A percentile compares a stretch with the other conserved stretches of the same genome.
phyloP scores from a whole-genome alignment of 2,329 filamentous ascomycete species.

The Aureobasidium sp. region DNA sequence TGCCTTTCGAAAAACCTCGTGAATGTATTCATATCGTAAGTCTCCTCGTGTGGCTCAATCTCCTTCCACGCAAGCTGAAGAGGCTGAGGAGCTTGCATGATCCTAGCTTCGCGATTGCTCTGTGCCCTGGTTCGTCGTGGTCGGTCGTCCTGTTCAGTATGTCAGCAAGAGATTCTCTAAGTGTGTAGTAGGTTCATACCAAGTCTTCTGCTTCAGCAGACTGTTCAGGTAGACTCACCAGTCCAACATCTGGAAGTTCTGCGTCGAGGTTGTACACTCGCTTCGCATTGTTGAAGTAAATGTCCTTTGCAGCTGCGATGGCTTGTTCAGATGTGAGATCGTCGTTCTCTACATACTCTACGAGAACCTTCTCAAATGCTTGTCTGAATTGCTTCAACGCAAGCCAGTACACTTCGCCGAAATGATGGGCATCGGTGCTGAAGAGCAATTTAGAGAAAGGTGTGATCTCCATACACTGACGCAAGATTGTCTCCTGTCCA shows the following conservation, averaged over 20 bases:
- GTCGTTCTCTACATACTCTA: conserved; percentile 55
- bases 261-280: conserved; percentile 54
- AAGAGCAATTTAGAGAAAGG: conserved; percentile 69
- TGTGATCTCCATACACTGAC: conserved; percentile 65
- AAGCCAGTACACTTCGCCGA: conserved; percentile 68
- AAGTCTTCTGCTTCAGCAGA: background rate
- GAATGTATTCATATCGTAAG: background rate
- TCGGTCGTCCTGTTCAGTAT: background rate
- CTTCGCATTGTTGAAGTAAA: conserved; percentile 72
- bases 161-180: background rate
- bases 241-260: conserved; percentile 28
- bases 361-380: conserved; percentile 58
- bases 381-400: conserved; percentile 64
- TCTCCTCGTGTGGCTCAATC: background rate
- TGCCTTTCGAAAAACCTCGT: conserved; percentile 41
- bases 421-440: conserved; percentile 72
- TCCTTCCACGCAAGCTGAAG: background rate
- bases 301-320: conserved; percentile 52
- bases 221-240: background rate
- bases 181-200: background rate
- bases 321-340: conserved; percentile 56
- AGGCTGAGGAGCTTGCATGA: background rate
- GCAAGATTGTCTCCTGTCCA: conserved; percentile 62
- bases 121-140: background rate
- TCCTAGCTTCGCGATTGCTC: conserved; percentile 1